phyloP scores from a whole-genome alignment of 1,139 yeast species.

The Diutina neorugosa region DNA sequence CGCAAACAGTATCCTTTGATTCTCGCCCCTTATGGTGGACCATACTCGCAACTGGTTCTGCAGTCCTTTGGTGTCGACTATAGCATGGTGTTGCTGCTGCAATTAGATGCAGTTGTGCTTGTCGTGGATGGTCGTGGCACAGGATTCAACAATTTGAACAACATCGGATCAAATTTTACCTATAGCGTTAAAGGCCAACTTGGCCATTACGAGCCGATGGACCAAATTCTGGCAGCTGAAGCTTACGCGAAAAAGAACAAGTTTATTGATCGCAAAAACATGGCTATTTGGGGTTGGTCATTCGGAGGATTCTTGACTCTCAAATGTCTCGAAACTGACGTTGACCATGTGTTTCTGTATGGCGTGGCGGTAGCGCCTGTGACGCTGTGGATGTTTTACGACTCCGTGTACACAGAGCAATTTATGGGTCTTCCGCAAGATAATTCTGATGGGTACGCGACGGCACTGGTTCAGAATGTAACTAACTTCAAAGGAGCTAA shows the following conservation, averaged over 20 bases:
- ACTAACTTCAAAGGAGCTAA: conserved; percentile 35
- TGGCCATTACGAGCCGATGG: conserved; percentile 58
- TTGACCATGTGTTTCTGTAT: conserved; percentile 43
- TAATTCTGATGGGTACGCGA: conserved; percentile 44
- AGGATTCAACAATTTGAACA: conserved; percentile 42
- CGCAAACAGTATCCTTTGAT: conserved; percentile 51
- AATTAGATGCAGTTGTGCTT: conserved; percentile 59
- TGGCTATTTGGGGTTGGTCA: conserved; percentile 80
- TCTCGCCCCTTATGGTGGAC: conserved; percentile 71
- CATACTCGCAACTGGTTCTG: conserved; percentile 62
- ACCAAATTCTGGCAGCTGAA: conserved; percentile 60
- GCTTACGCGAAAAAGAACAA: conserved; percentile 35
- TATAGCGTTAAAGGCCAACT: conserved; percentile 52
- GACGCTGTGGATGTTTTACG: conserved; percentile 66
- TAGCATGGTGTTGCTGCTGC: conserved; percentile 56
- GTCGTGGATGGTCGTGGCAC: conserved; percentile 82
- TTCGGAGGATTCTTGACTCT: conserved; percentile 73
- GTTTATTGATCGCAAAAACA: conserved; percentile 45
- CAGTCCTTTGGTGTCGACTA: conserved; percentile 44
- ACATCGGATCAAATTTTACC: conserved; percentile 37
- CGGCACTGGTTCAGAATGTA: conserved; percentile 40
- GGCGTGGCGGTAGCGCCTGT: conserved; percentile 79
- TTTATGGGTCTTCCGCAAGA: conserved; percentile 62
- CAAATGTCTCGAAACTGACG: conserved; percentile 59
- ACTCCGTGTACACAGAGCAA: conserved; percentile 68